phyloP scores from a whole-genome alignment of 768 basidiomycete species.

The Podaxis sp. region DNA sequence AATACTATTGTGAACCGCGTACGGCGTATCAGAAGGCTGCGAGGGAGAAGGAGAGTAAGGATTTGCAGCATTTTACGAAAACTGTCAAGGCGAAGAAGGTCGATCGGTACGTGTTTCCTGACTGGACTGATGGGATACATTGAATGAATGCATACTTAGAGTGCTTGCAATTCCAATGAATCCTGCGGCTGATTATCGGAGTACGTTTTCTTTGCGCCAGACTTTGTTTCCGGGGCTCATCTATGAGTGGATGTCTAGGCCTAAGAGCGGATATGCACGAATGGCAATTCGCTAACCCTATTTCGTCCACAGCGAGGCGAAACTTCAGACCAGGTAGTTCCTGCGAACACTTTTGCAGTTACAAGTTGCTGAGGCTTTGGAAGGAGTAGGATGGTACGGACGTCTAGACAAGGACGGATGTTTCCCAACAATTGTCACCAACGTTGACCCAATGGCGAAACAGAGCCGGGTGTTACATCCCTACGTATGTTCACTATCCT shows the following conservation, averaged over 20 bases:
- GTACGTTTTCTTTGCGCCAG: conserved; percentile 28
- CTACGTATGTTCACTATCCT: conserved; percentile 35
- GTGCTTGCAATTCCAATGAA: conserved; percentile 55
- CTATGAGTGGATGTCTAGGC: conserved; percentile 22
- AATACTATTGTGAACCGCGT: conserved; percentile 30
- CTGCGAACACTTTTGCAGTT: not conserved
- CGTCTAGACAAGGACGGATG: conserved; percentile 50
- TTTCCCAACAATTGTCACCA: conserved; percentile 76
- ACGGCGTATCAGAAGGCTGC: conserved; percentile 45
- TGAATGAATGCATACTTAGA: conserved; percentile 26
- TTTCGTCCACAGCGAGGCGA: conserved; percentile 47
- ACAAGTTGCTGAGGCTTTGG: not conserved
- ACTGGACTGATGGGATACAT: not conserved
- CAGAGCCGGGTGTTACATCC: conserved; percentile 69
- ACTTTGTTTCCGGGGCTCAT: not conserved
- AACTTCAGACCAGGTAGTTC: conserved; percentile 48
- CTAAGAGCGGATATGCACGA: conserved; percentile 44
- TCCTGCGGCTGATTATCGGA: conserved; percentile 59
- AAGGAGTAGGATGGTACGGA: conserved; percentile 40
- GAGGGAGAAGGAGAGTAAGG: conserved; percentile 35
- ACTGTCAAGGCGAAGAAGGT: conserved; percentile 47
- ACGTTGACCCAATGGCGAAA: conserved; percentile 76
- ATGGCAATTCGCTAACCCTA: conserved; percentile 59
- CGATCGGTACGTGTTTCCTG: conserved; percentile 44
- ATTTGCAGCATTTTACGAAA: conserved; percentile 69